Evolutionary conservation across 257 asterid species (phyloP).

Genomic region (Przewalskia tangutica): DNA sequence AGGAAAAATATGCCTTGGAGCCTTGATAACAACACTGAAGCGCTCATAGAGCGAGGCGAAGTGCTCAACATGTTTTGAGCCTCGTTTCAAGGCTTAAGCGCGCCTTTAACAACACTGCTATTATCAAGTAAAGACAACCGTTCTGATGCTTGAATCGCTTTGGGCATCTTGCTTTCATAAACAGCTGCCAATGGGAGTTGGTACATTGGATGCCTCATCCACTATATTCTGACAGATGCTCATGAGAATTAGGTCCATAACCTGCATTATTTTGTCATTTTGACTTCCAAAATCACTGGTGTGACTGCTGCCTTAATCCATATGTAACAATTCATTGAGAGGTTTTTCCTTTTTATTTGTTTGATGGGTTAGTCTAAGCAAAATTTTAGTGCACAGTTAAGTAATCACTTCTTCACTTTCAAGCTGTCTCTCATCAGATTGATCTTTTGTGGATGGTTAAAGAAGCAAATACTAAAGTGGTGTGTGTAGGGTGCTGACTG

Average conservation of each 20-base stretch:
- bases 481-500: background rate
- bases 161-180: background rate
- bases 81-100: too few species aligned
- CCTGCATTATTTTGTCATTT: background rate
- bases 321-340: background rate
- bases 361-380: background rate
- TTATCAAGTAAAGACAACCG: background rate
- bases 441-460: background rate
- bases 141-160: background rate
- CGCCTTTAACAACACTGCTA: too few species aligned
- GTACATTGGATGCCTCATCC: background rate
- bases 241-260: background rate
- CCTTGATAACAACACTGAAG: too few species aligned
- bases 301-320: background rate
- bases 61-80: too few species aligned
- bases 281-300: background rate
- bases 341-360: background rate
- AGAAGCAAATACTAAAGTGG: background rate
- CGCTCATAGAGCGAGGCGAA: too few species aligned
- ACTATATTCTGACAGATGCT: background rate
- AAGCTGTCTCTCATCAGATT: background rate
- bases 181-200: background rate
- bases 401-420: background rate
- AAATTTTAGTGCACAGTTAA: background rate
- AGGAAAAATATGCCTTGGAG: too few species aligned